A percentile compares a stretch with the other conserved stretches of the same genome.
phyloP scores from a whole-genome alignment of 805 yeast genomes.

The Metahyphopichia silvanorum region DNA sequence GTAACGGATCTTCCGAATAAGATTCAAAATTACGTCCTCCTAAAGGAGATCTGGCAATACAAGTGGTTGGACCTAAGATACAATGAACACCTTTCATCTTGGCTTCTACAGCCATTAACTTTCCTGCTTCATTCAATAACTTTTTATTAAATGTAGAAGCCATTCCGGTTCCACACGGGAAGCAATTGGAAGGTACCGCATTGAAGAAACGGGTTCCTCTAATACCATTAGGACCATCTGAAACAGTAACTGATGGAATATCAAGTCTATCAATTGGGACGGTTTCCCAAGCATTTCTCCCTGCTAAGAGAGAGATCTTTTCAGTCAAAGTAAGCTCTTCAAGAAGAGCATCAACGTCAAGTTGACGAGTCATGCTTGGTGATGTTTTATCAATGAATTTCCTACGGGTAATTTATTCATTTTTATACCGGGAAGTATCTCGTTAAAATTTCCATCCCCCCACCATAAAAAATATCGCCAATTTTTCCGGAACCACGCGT shows the following conservation, averaged over 20 bases:
- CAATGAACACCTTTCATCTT: constrained; percentile 48
- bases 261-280: constrained; percentile 34
- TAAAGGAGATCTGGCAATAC: constrained; percentile 54
- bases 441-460: too few relatives aligned
- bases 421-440: too few relatives aligned
- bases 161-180: constrained; percentile 60
- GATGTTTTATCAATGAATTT: too few relatives aligned
- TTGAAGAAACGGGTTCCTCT: constrained; percentile 56
- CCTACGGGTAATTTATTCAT: too few relatives aligned
- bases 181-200: constrained; percentile 52
- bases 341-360: constrained; percentile 28
- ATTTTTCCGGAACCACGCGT: too few relatives aligned
- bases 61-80: constrained; percentile 38
- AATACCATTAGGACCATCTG: constrained; percentile 65
- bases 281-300: constrained; percentile 52
- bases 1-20: constrained; percentile 59
- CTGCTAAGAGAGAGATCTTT: constrained; percentile 35
- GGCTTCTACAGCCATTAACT: constrained; percentile 53
- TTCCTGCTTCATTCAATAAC: constrained; percentile 47
- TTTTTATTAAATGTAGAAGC: constrained; percentile 56
- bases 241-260: constrained; percentile 46
- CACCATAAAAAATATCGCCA: too few relatives aligned
- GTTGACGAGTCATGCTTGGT: constrained; percentile 4
- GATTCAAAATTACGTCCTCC: constrained; percentile 66
- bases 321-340: constrained; percentile 30